Base-by-base conservation (phyloP, 140 eudicot species). In the Stevia rebaudiana region DNA sequence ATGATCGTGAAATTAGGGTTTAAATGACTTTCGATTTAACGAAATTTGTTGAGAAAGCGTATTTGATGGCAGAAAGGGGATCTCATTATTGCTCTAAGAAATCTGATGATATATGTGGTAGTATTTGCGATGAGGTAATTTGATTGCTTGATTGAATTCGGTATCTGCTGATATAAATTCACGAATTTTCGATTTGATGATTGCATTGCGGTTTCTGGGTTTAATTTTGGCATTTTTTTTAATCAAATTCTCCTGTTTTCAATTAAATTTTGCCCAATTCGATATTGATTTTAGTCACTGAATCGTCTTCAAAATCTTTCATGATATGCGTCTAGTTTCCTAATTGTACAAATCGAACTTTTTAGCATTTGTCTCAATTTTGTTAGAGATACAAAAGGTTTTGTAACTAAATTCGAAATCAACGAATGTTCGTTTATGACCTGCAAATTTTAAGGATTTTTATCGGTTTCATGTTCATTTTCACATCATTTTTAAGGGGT, bases 71-170 rank as follows among this genome's bases (percentile, higher is more conserved):
- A 3, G 96, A 88, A 82, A 88, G 89, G 48, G 96, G 96, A 78
- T 85, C 94, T 74, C 84, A 69, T 61, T 80, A 82, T 67, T 88
- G 96, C 67, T 83, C 96, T 3, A 88, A 88, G 84, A 88, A 88
- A 67, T 58, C 90, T 1, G 96, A 88, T 78, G 94, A 88, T 78
- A 62, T 82, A 17, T 87, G 89, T 30, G 87, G 81, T 3, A 79
- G 75, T 72, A 58, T 80, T 52, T 76, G 79, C 24, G 81, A 74
- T 63, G 84, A 85, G 87, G 94, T 84, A 75, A 49, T 57, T 59
- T 42, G 35, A 43, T 23, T 1, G 3, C 10, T 37, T 70, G 5
- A 11, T 56, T 1, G 9, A 62, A 39, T 52, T 39, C 5, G 4
- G 31, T 11, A 8, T 25, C 33, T 9, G 18, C 39, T 17, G 18